Base-by-base conservation (phyloP, 164 flowering plant genomes). In the Berberis thunbergii region DNA sequence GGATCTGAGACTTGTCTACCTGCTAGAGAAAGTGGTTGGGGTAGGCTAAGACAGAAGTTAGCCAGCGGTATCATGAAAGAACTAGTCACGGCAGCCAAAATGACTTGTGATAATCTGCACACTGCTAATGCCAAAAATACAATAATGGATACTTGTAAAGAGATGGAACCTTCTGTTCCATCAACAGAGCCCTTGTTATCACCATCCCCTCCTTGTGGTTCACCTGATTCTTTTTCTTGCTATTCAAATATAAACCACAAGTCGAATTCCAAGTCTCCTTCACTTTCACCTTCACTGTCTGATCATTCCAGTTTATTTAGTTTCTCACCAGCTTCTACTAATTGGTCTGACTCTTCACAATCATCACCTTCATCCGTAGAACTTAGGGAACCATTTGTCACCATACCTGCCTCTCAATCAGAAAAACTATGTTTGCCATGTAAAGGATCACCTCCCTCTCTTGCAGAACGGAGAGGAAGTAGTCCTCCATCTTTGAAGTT, bases 381-480 rank as follows among this genome's bases (percentile, higher is more conserved):
- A 40, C 70, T 79, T 54, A 41, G 59, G 63, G 72, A 75, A 49
- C 62, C 70, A 46, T 73, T 75, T 69, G 65, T 79, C 63, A 54
- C 68, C 57, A 57, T 71, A 61, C 67, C 42, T 70, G 63, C 67
- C 54, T 64, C 65, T 42, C 60, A 59, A 58, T 70, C 57, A 72
- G 72, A 57, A 41, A 68, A 72, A 44, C 39, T 66, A 54, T 71
- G 70, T 73, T 64, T 69, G 40, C 72, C 80, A 11, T 67, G 78
- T 62, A 79, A 75, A 74, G 80, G 77, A 49, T 58, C 59, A 44
- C 63, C 70, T 7, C 83, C 80, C n/a, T 85, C 84, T 3, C 70
- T 89, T 70, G 91, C 93, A 7, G 91, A 84, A 69, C 87, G 91
- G 43, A 74, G 89, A 65, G 93, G 91, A 60, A 78, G 81, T 67